Percentiles rank a stretch among this genome's conserved stretches.
These are phyloP conservation scores for Cochlearia excelsa DNA, from an alignment of 345 rosid species.

Conservation along the genomic window DNA sequence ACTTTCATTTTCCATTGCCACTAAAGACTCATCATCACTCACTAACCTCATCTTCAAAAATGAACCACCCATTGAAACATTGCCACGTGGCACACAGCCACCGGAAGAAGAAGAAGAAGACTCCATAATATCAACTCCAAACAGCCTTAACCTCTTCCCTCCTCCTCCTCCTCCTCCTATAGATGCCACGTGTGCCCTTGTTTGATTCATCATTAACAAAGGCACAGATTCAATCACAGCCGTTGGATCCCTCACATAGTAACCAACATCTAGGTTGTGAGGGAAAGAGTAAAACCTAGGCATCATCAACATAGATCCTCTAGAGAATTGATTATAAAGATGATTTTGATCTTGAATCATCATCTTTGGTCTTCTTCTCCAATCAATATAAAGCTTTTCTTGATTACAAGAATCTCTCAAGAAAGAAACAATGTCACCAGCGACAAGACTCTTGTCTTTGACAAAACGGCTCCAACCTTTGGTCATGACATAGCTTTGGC, in stretches of 20 bases:
- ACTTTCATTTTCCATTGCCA: slow-evolving; percentile 29
- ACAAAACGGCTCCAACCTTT: slow-evolving; percentile 99
- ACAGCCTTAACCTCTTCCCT: slow-evolving; percentile 59
- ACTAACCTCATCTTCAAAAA: slow-evolving; percentile 34
- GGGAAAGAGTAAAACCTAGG: slow-evolving; percentile 61
- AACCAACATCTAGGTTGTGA: slow-evolving; percentile 38
- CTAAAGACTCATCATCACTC: slow-evolving; percentile 35
- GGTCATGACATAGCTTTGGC: slow-evolving; percentile 48
- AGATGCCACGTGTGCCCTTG: slow-evolving; percentile 20
- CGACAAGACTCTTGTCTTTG: slow-evolving; percentile 90
- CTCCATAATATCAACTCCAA: slow-evolving; percentile 57
- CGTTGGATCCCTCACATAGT: slow-evolving; percentile 35
- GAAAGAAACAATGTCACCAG: slow-evolving; percentile 31
- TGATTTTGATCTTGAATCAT: slow-evolving; percentile 32
- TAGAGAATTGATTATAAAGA: slow-evolving; percentile 34
- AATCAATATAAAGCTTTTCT: slow-evolving; percentile 67
- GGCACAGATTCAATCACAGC: slow-evolving; percentile 40
- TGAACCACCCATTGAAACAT: slow-evolving; percentile 30
- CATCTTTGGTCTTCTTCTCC: slow-evolving; percentile 71
- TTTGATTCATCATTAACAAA: slow-evolving; percentile 31
- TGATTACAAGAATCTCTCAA: slow-evolving; percentile 62
- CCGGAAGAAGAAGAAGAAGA: slow-evolving; percentile 35
- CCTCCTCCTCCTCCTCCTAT: slow-evolving; percentile 29
- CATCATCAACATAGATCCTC: slow-evolving; percentile 50
- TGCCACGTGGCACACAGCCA: slow-evolving; percentile 32